These are phyloP conservation scores for Apium graveolens DNA, from an alignment of 129 eudicot species.

Conservation along the genomic window DNA sequence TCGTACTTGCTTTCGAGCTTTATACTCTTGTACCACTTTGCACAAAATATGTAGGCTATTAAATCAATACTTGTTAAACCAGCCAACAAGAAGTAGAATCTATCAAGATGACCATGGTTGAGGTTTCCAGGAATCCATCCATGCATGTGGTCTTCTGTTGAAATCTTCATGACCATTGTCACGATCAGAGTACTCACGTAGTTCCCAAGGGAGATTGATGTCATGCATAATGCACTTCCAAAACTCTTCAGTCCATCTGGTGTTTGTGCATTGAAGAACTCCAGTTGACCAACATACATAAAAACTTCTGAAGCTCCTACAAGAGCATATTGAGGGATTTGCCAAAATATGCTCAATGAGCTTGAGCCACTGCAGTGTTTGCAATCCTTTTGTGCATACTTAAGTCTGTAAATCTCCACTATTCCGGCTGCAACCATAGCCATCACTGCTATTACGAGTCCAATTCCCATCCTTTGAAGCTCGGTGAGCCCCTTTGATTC, in stretches of 20 bases:
- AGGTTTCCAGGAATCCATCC: constrained; percentile 90
- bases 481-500: constrained; percentile 29
- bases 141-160: constrained; percentile 45
- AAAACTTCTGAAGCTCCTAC: constrained; percentile 74
- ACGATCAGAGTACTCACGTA: constrained; percentile 70
- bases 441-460: constrained; percentile 58
- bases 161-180: constrained; percentile 57
- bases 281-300: constrained; percentile 79
- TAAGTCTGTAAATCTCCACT: constrained; percentile 54
- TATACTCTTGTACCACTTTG: constrained; percentile 59
- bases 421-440: constrained; percentile 73
- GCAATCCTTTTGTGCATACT: constrained; percentile 33
- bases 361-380: constrained; percentile 34
- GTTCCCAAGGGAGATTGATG: constrained; percentile 73
- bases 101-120: constrained; percentile 67
- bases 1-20: constrained; percentile 44
- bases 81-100: constrained; percentile 61
- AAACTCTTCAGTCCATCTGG: constrained; percentile 86
- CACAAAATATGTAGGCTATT: constrained; percentile 44
- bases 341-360: constrained; percentile 69
- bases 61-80: constrained; percentile 58
- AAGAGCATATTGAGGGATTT: constrained; percentile 74
- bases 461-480: constrained; percentile 81
- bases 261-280: constrained; percentile 73
- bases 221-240: constrained; percentile 76